phyloP scores from a whole-genome alignment of 2,329 filamentous ascomycete genomes.

The Stagonosporopsis vannaccii region DNA sequence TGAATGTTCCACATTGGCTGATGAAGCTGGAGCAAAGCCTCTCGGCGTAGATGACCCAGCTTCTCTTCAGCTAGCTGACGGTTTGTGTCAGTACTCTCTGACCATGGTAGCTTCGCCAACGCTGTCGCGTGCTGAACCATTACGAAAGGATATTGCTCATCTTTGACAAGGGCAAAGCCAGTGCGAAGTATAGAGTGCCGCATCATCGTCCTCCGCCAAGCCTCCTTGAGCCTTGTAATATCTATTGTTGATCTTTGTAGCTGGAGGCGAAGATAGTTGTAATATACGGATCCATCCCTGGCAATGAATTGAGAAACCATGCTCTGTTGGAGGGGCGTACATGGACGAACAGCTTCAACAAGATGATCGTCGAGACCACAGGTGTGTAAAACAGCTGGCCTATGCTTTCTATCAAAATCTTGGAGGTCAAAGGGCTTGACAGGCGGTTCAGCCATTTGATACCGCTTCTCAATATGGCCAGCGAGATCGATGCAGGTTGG shows the following conservation, averaged over 20 bases:
- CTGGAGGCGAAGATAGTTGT: conserved; percentile 72
- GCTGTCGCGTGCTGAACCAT: conserved; percentile 70
- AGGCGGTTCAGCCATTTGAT: not conserved
- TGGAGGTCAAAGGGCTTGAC: conserved; percentile 54
- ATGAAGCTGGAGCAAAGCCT: conserved; percentile 57
- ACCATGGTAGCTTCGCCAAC: conserved; percentile 47
- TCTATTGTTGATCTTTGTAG: conserved; percentile 54
- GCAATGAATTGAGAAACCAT: conserved; percentile 79
- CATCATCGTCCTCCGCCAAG: conserved; percentile 65
- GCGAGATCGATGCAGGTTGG: conserved; percentile 47
- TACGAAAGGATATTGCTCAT: conserved; percentile 69
- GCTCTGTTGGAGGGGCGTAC: conserved; percentile 79
- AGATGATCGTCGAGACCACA: conserved; percentile 40
- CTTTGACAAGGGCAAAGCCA: conserved; percentile 71
- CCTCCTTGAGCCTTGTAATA: conserved; percentile 55
- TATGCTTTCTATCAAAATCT: conserved; percentile 58
- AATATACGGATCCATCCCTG: conserved; percentile 72
- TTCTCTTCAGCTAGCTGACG: conserved; percentile 22
- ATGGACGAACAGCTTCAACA: conserved; percentile 72
- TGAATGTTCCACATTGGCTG: conserved; percentile 69
- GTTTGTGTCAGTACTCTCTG: conserved; percentile 17
- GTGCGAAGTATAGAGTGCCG: conserved; percentile 77
- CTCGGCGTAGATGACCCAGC: conserved; percentile 26
- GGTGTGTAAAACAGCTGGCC: conserved; percentile 39
- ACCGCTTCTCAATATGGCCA: conserved; percentile 19